Percentiles rank a stretch among this genome's conserved stretches.
phyloP scores from a whole-genome alignment of 2,329 filamentous ascomycete species.

The Fusarium burgessii region DNA sequence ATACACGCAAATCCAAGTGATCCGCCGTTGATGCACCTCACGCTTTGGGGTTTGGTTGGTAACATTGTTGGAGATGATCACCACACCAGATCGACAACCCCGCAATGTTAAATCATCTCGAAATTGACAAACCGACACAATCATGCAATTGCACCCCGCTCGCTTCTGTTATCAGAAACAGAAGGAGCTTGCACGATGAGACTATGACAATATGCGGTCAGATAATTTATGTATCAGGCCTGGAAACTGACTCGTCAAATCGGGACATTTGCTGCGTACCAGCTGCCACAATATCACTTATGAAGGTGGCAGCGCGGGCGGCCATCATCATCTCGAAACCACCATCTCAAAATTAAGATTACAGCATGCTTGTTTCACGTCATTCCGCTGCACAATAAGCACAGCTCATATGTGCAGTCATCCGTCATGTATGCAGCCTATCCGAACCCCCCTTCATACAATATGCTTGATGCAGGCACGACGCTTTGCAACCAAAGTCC shows the following conservation, averaged over 20 bases:
- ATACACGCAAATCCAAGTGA: constrained; percentile 15
- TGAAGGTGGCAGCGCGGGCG: neutral
- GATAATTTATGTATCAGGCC: neutral
- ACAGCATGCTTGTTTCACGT: constrained; percentile 6
- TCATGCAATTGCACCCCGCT: neutral
- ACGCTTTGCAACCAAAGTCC: constrained; percentile 24
- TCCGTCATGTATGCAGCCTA: constrained; percentile 5
- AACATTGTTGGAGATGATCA: constrained; percentile 36
- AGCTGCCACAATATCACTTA: neutral
- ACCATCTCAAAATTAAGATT: constrained; percentile 3
- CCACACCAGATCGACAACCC: constrained; percentile 44
- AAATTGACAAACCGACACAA: neutral
- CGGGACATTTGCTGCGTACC: neutral
- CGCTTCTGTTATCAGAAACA: neutral
- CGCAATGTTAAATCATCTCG: constrained; percentile 32
- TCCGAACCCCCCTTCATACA: constrained; percentile 1
- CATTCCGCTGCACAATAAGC: constrained; percentile 16
- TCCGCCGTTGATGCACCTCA: constrained; percentile 37
- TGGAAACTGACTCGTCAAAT: constrained; percentile 12
- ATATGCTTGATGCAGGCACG: constrained; percentile 28
- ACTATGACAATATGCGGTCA: neutral
- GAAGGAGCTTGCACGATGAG: neutral
- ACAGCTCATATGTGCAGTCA: constrained; percentile 10
- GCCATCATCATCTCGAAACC: constrained; percentile 1
- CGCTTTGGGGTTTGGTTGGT: constrained; percentile 27